phyloP scores from a whole-genome alignment of 2,329 filamentous ascomycete genomes.

The Pseudopithomyces chartarum region DNA sequence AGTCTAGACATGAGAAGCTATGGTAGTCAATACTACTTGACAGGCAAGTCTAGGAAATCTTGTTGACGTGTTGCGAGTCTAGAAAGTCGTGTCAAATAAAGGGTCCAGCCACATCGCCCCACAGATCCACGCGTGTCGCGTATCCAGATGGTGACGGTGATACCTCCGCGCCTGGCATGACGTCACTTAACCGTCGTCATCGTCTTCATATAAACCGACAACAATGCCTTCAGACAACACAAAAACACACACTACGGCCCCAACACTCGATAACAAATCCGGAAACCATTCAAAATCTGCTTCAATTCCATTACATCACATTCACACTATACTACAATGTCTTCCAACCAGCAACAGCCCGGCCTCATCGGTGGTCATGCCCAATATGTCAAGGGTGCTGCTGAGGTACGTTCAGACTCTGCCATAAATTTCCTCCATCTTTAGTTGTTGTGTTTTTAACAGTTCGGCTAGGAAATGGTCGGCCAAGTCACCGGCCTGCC shows the following conservation, averaged over 20 bases:
- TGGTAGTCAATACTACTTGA: too few relatives aligned
- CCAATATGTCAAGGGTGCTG: slow-evolving; percentile 71
- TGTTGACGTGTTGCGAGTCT: too few relatives aligned
- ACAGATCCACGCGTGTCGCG: background rate
- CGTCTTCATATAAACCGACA: background rate
- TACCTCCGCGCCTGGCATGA: background rate
- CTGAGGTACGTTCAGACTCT: slow-evolving; percentile 57
- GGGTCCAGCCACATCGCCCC: too few relatives aligned
- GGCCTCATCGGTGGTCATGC: slow-evolving; percentile 67
- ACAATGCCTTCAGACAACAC: background rate
- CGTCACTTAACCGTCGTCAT: background rate
- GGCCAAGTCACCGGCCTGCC: slow-evolving; percentile 66
- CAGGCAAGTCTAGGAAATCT: too few relatives aligned
- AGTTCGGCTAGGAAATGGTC: slow-evolving; percentile 56
- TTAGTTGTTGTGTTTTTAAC: background rate
- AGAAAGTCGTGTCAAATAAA: too few relatives aligned
- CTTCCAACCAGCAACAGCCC: slow-evolving; percentile 50
- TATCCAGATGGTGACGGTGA: background rate
- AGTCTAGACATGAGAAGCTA: too few relatives aligned
- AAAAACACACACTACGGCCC: background rate
- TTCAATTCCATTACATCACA: background rate
- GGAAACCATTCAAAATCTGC: background rate
- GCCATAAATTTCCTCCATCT: background rate
- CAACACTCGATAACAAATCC: background rate
- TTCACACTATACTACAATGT: slow-evolving; percentile 9